These are phyloP conservation scores for Trichoderma virens DNA, from an alignment of 495 filamentous ascomycete species.

Conservation along the genomic window DNA sequence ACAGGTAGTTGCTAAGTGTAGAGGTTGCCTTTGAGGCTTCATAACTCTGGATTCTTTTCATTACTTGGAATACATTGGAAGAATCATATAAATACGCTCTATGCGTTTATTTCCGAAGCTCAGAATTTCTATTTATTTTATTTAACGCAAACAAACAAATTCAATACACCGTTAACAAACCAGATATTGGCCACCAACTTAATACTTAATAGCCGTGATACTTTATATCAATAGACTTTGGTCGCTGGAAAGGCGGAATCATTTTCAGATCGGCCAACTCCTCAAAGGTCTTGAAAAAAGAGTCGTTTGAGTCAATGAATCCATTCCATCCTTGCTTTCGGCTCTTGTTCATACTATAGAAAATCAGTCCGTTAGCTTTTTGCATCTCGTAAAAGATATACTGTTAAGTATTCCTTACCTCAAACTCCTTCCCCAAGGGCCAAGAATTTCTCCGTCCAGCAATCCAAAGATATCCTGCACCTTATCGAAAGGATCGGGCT, in stretches of 20 bases:
- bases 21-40: no score
- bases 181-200: neutral
- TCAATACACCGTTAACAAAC: neutral
- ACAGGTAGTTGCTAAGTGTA: no score
- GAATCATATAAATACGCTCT: no score
- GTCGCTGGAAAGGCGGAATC: neutral
- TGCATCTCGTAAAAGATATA: neutral
- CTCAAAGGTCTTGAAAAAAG: neutral
- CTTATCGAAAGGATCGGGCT: neutral
- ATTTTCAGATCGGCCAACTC: neutral
- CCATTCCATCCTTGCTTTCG: conserved; percentile 1
- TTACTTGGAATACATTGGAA: no score
- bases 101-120: no score
- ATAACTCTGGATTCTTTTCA: no score
- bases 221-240: neutral
- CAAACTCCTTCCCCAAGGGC: neutral
- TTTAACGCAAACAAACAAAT: no score
- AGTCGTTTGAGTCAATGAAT: neutral
- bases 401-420: neutral
- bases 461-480: neutral
- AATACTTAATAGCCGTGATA: neutral
- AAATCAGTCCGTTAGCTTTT: neutral
- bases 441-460: neutral
- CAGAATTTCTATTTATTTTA: no score
- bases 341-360: neutral